phyloP scores from a whole-genome alignment of 1,139 yeast species.

The Blastobotrys illinoisensis region DNA sequence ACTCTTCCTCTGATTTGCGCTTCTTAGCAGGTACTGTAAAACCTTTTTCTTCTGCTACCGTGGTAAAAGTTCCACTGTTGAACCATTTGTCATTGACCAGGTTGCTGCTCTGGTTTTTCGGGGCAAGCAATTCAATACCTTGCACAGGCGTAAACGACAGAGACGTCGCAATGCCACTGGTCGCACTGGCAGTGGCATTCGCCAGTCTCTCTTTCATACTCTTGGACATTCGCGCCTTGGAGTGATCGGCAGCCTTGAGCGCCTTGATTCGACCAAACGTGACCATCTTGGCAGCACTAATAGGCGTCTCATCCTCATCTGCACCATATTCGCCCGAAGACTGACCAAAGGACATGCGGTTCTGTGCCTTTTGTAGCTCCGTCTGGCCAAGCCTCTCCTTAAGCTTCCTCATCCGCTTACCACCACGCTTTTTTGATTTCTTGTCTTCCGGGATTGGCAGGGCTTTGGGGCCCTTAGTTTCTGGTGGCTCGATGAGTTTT shows the following conservation, averaged over 20 bases:
- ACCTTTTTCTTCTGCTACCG: constrained; percentile 14
- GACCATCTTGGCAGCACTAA: neutral
- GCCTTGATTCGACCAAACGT: neutral
- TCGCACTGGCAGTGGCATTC: neutral
- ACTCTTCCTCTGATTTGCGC: constrained; percentile 9
- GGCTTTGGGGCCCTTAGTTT: constrained; percentile 61
- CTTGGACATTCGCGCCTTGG: constrained; percentile 33
- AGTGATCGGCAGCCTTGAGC: constrained; percentile 24
- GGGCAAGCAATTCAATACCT: constrained; percentile 31
- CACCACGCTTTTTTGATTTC: constrained; percentile 82
- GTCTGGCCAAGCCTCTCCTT: constrained; percentile 79
- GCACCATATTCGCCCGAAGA: constrained; percentile 59
- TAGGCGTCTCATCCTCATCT: constrained; percentile 16
- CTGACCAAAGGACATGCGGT: constrained; percentile 77
- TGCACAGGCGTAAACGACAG: constrained; percentile 27
- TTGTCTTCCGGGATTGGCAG: constrained; percentile 77
- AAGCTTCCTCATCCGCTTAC: constrained; percentile 69
- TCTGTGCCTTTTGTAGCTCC: constrained; percentile 76
- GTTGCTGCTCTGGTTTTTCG: constrained; percentile 11
- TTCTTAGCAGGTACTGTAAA: constrained; percentile 10
- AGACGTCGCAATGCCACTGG: constrained; percentile 2
- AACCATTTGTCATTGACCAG: constrained; percentile 29
- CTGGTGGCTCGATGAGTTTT: constrained; percentile 76
- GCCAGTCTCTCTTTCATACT: constrained; percentile 27
- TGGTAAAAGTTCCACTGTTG: constrained; percentile 28